Conservation (phyloP, 306 rosid species). For the Senna tora region DNA sequence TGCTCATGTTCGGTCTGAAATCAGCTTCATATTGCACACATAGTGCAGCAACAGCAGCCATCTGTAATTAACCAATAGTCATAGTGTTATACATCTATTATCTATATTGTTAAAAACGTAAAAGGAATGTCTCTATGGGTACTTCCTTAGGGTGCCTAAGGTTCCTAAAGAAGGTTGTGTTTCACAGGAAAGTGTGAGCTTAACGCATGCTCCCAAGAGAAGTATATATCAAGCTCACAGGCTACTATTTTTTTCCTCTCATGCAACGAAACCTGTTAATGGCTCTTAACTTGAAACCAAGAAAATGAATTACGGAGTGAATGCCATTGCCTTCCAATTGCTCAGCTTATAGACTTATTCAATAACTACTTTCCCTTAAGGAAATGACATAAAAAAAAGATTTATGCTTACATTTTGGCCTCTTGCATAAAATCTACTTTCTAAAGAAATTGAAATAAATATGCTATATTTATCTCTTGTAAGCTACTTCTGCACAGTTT, state of each 20-base stretch:
- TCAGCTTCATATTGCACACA: constrained; percentile 97
- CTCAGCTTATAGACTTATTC: constrained; percentile 16
- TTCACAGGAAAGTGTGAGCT: background rate
- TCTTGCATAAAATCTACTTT: constrained; percentile 21
- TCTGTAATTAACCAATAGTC: constrained; percentile 52
- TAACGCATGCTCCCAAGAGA: background rate
- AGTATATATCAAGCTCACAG: too few species aligned
- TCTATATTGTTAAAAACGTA: constrained; percentile 5
- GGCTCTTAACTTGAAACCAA: background rate
- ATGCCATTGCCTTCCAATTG: background rate
- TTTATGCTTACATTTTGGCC: constrained; percentile 17
- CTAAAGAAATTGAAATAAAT: constrained; percentile 18
- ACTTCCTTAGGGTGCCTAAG: background rate
- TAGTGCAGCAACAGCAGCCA: constrained; percentile 96
- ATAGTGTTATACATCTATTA: constrained; percentile 17
- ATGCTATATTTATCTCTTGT: background rate
- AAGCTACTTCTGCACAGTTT: constrained; percentile 26
- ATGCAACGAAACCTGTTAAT: constrained; percentile 6
- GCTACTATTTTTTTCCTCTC: constrained; percentile 1
- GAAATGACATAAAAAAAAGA: background rate
- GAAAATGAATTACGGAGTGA: background rate
- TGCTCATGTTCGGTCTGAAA: constrained; percentile 98
- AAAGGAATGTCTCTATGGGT: constrained; percentile 17
- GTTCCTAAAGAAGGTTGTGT: constrained; percentile 16
- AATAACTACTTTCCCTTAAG: constrained; percentile 12